phyloP scores from a whole-genome alignment of 2,329 filamentous ascomycete species.

The Colletotrichum plurivorum region DNA sequence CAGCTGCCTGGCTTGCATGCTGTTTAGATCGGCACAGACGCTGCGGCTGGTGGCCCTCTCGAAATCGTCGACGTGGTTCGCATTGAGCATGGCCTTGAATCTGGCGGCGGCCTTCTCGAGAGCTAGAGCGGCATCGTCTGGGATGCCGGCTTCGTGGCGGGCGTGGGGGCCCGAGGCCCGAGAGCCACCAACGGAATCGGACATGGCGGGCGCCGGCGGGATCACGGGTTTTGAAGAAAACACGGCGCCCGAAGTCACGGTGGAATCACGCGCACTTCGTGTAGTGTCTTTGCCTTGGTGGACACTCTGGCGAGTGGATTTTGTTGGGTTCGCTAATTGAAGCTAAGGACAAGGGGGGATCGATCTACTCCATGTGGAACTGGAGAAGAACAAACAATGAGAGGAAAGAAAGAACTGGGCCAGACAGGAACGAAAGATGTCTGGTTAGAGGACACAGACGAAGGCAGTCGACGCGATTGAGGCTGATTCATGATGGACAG shows the following conservation, averaged over 20 bases:
- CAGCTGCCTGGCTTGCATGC: slow-evolving; percentile 46
- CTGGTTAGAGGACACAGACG: not conserved
- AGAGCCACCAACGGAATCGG: slow-evolving; percentile 1
- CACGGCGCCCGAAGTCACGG: slow-evolving; percentile 8
- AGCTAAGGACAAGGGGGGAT: not conserved
- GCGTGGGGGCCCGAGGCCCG: not conserved
- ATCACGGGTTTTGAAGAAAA: slow-evolving; percentile 5
- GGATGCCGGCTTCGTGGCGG: slow-evolving; percentile 7
- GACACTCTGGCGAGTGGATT: not conserved
- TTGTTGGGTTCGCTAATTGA: not conserved
- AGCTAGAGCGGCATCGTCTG: slow-evolving; percentile 22
- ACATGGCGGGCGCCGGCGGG: slow-evolving; percentile 24
- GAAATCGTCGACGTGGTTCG: slow-evolving; percentile 41
- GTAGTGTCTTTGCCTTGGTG: not conserved
- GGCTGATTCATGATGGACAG: slow-evolving; percentile 22
- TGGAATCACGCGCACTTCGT: not conserved
- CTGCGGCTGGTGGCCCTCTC: slow-evolving; percentile 36
- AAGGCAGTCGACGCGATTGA: slow-evolving; percentile 16
- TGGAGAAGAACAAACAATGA: not conserved
- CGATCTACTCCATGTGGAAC: not conserved
- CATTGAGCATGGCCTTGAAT: slow-evolving; percentile 41
- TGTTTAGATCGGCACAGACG: slow-evolving; percentile 43
- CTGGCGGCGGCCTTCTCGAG: not conserved
- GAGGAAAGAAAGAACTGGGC: slow-evolving; percentile 3
- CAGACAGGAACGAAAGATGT: not conserved